Evolutionary conservation across 306 rosid genomes (phyloP).

Genomic region (Calophaca sinica): DNA sequence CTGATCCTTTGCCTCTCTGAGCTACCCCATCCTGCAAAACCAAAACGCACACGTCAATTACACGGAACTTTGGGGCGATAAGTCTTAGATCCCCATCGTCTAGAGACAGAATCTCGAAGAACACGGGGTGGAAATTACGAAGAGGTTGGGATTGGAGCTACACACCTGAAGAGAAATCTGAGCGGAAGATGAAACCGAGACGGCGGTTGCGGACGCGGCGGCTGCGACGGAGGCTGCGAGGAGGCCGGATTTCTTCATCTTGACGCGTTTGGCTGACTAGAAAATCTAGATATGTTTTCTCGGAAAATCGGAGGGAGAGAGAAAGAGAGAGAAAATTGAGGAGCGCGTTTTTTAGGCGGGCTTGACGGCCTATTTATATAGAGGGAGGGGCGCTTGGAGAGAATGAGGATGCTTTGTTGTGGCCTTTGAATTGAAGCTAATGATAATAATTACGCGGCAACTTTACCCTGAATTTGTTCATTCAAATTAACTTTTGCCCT

Average conservation of each 20-base stretch:
- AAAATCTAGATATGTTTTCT: not conserved
- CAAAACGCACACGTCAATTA: not conserved
- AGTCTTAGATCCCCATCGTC: conserved; percentile 32
- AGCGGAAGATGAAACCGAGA: conserved; percentile 46
- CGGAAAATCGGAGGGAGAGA: not conserved
- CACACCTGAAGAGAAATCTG: conserved; percentile 49
- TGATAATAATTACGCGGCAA: conserved; percentile 22
- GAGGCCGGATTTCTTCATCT: conserved; percentile 55
- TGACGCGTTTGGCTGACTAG: conserved; percentile 30
- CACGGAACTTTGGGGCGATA: not conserved
- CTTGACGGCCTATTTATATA: conserved; percentile 43
- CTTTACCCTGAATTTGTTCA: not conserved
- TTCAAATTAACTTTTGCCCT: conserved; percentile 15
- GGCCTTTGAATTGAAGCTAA: conserved; percentile 1
- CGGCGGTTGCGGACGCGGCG: conserved; percentile 55
- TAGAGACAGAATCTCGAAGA: not conserved
- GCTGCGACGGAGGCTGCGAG: conserved; percentile 56
- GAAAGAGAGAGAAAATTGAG: conserved; percentile 36
- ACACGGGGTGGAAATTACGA: not conserved
- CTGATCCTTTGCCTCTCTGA: not conserved
- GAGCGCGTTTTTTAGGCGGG: not conserved
- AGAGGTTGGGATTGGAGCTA: not conserved
- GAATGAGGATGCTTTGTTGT: not conserved
- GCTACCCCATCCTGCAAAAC: conserved; percentile 41
- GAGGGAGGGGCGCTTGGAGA: not conserved